phyloP scores from a whole-genome alignment of 768 basidiomycete genomes.

The Tricholoma flavovirens region DNA sequence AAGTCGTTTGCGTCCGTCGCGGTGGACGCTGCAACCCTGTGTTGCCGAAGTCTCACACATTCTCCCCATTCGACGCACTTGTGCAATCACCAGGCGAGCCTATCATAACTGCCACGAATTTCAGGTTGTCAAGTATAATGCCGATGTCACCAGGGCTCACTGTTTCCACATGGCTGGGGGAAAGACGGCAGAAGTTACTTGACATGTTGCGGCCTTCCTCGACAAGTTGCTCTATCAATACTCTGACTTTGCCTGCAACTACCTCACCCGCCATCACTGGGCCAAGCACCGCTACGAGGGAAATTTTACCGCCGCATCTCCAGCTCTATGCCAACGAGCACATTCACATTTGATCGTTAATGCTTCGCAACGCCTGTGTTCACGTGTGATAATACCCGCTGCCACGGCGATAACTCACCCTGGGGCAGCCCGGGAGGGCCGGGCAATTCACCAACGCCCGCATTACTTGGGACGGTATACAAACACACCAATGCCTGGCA shows the following conservation, averaged over 20 bases:
- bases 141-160: no score
- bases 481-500: background rate
- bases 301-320: background rate
- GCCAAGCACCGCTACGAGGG: no score
- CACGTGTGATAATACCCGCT: background rate
- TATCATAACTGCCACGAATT: no score
- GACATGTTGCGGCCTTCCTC: no score
- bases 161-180: no score
- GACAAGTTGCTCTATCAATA: no score
- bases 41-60: slow-evolving; percentile 10
- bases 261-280: no score
- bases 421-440: background rate
- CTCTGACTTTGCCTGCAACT: no score
- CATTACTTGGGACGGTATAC: slow-evolving; percentile 8
- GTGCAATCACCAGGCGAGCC: no score
- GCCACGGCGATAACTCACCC: background rate
- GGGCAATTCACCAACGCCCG: slow-evolving; percentile 1
- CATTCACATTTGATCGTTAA: slow-evolving; percentile 5
- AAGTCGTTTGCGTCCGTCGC: slow-evolving; percentile 17
- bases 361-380: slow-evolving; percentile 11
- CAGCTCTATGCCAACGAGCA: background rate
- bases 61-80: background rate
- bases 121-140: no score
- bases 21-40: slow-evolving; percentile 21
- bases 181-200: no score